These are phyloP conservation scores for Lentinula detonsa DNA, from an alignment of 768 basidiomycete genomes.

Conservation along the genomic window DNA sequence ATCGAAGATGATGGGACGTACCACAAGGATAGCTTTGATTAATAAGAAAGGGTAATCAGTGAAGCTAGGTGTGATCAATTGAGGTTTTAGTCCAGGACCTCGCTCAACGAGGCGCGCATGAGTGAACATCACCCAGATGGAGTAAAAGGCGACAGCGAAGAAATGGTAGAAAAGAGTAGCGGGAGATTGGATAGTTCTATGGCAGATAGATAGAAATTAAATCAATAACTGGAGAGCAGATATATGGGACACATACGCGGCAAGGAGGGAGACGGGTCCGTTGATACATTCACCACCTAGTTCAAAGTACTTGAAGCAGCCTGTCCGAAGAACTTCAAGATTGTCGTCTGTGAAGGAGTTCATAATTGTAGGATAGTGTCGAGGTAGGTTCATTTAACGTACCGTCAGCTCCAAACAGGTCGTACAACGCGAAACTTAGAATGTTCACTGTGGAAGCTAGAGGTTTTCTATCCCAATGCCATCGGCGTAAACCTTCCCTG, in stretches of 20 bases:
- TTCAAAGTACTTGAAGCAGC: slow-evolving; percentile 98
- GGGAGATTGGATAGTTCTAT: slow-evolving; percentile 79
- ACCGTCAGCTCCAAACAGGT: slow-evolving; percentile 92
- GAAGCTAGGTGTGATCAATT: slow-evolving; percentile 35
- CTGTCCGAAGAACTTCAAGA: slow-evolving; percentile 61
- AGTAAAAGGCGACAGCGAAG: slow-evolving; percentile 92
- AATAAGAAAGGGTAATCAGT: slow-evolving; percentile 65
- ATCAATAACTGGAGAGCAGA: background rate
- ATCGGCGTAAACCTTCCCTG: slow-evolving; percentile 48
- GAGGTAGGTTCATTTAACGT: background rate
- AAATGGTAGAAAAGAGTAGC: slow-evolving; percentile 83
- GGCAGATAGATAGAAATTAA: background rate
- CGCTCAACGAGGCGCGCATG: slow-evolving; percentile 27
- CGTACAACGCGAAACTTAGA: slow-evolving; percentile 87
- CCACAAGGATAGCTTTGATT: slow-evolving; percentile 60
- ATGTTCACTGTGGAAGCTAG: slow-evolving; percentile 87
- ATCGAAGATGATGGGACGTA: slow-evolving; percentile 35
- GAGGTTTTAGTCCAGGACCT: slow-evolving; percentile 27
- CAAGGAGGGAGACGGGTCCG: slow-evolving; percentile 86
- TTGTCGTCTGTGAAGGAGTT: slow-evolving; percentile 38
- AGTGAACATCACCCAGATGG: slow-evolving; percentile 86
- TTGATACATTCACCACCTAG: slow-evolving; percentile 82
- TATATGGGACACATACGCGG: slow-evolving; percentile 51
- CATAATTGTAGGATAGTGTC: background rate
- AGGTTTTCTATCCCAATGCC: slow-evolving; percentile 86